These are phyloP conservation scores for Dactylellina drechsleri DNA, from an alignment of 2,329 filamentous ascomycete species.

Conservation along the genomic window DNA sequence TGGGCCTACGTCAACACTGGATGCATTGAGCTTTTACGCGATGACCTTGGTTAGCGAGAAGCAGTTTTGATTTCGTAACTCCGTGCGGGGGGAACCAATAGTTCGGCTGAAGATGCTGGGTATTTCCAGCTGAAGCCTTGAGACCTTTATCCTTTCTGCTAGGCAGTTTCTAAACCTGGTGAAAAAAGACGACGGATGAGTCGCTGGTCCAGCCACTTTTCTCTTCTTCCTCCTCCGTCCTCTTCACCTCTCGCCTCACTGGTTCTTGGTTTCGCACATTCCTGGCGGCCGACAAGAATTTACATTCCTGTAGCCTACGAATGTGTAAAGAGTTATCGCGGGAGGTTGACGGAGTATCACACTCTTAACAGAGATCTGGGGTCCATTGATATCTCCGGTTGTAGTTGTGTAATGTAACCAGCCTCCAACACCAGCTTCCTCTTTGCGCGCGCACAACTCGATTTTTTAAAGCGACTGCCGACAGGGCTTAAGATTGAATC, in stretches of 20 bases:
- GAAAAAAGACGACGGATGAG: neutral
- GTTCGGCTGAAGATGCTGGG: slow-evolving; percentile 11
- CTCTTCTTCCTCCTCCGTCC: slow-evolving; percentile 1
- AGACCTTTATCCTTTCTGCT: neutral
- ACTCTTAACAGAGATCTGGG: too few relatives aligned
- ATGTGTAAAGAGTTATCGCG: slow-evolving; percentile 1
- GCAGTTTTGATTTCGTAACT: slow-evolving; percentile 33
- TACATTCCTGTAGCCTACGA: slow-evolving; percentile 16
- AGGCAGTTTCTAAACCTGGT: slow-evolving; percentile 11
- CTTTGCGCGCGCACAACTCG: slow-evolving; percentile 6
- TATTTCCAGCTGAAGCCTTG: slow-evolving; percentile 1
- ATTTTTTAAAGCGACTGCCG: neutral
- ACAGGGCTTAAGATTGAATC: neutral
- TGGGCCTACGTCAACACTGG: slow-evolving; percentile 47
- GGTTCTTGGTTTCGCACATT: slow-evolving; percentile 18
- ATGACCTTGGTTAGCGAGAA: neutral
- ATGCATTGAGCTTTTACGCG: slow-evolving; percentile 11
- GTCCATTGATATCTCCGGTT: neutral
- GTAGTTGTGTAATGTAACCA: slow-evolving; percentile 22
- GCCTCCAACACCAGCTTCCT: slow-evolving; percentile 5
- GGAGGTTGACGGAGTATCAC: slow-evolving; percentile 1
- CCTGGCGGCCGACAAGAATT: slow-evolving; percentile 10
- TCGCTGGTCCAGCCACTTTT: slow-evolving; percentile 32
- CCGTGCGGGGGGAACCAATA: slow-evolving; percentile 34
- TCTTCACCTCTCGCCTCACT: neutral